These are phyloP conservation scores for Marchantia polymorpha DNA, from an alignment of 225 moss, liverwort and hornwort genomes.

Conservation along the genomic window DNA sequence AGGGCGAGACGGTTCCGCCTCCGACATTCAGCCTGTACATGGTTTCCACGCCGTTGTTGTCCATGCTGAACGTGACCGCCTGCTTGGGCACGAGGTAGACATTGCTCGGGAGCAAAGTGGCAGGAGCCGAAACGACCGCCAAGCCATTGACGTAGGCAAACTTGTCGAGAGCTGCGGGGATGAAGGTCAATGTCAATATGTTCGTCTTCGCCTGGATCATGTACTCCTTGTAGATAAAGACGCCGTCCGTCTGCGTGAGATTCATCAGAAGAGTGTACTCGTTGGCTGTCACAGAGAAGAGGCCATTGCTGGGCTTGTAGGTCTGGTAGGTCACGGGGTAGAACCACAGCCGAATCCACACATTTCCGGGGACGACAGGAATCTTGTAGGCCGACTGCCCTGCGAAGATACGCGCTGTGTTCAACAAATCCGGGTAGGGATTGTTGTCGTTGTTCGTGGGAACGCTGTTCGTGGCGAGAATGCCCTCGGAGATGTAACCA, in stretches of 20 bases:
- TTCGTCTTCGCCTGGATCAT: slow-evolving; percentile 38
- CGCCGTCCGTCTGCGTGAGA: slow-evolving; percentile 39
- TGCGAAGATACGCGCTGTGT: slow-evolving; percentile 63
- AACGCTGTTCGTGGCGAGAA: slow-evolving; percentile 10
- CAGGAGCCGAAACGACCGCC: slow-evolving; percentile 65
- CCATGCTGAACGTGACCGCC: slow-evolving; percentile 14
- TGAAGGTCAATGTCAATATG: slow-evolving; percentile 46
- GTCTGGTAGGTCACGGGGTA: slow-evolving; percentile 59
- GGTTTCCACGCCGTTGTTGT: slow-evolving; percentile 49
- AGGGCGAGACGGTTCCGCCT: slow-evolving; percentile 32
- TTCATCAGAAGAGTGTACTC: slow-evolving; percentile 62
- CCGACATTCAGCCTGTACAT: slow-evolving; percentile 86
- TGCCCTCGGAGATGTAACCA: slow-evolving; percentile 29
- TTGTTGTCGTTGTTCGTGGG: not conserved
- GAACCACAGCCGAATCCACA: slow-evolving; percentile 84
- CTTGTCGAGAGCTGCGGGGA: slow-evolving; percentile 43
- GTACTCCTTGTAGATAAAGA: slow-evolving; percentile 55
- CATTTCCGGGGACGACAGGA: slow-evolving; percentile 45
- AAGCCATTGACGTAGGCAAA: slow-evolving; percentile 83
- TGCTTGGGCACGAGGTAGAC: not conserved
- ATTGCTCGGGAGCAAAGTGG: slow-evolving; percentile 23
- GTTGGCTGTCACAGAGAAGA: slow-evolving; percentile 57
- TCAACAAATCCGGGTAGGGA: slow-evolving; percentile 47
- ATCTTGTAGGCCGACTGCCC: slow-evolving; percentile 56
- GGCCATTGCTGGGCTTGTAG: slow-evolving; percentile 47